These are phyloP conservation scores for Lactarius akahatsu DNA, from an alignment of 768 basidiomycete genomes.

Conservation along the genomic window DNA sequence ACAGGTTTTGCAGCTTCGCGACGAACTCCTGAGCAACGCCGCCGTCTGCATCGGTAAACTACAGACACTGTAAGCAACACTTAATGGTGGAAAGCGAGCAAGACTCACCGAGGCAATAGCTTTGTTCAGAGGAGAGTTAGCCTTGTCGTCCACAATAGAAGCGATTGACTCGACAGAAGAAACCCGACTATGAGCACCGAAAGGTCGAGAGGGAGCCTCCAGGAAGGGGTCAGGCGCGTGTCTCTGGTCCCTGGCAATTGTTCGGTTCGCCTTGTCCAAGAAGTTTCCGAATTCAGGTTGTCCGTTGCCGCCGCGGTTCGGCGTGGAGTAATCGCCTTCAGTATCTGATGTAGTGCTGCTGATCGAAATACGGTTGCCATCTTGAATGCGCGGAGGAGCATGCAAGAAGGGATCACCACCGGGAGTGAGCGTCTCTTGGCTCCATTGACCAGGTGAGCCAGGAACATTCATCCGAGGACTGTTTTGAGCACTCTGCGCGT, in stretches of 20 bases:
- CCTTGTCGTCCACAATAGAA: constrained; percentile 89
- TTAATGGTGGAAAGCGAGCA: constrained; percentile 1
- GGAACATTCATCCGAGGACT: constrained; percentile 42
- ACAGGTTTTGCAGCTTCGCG: constrained; percentile 73
- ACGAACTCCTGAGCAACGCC: constrained; percentile 90
- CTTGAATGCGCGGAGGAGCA: constrained; percentile 37
- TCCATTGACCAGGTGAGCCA: constrained; percentile 63
- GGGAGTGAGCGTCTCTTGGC: constrained; percentile 55
- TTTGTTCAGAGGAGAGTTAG: constrained; percentile 89
- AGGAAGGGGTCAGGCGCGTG: constrained; percentile 86
- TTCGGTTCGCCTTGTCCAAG: constrained; percentile 79
- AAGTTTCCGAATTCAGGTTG: constrained; percentile 66
- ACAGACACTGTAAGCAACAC: constrained; percentile 16
- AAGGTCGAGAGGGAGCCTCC: constrained; percentile 72
- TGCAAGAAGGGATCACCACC: constrained; percentile 44
- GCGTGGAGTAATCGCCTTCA: constrained; percentile 58
- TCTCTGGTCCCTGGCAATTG: constrained; percentile 77
- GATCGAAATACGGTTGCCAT: constrained; percentile 37
- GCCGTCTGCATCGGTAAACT: constrained; percentile 95
- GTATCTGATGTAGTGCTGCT: constrained; percentile 53
- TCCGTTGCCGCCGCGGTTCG: constrained; percentile 37
- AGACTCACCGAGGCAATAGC: constrained; percentile 77
- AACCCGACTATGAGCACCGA: constrained; percentile 75
- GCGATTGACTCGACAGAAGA: constrained; percentile 91
- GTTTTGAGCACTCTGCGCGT: constrained; percentile 55